Percentiles rank a stretch among this genome's conserved stretches.
Evolutionary conservation across 441 rosid species (phyloP).

Genomic region (Sinapis alba): DNA sequence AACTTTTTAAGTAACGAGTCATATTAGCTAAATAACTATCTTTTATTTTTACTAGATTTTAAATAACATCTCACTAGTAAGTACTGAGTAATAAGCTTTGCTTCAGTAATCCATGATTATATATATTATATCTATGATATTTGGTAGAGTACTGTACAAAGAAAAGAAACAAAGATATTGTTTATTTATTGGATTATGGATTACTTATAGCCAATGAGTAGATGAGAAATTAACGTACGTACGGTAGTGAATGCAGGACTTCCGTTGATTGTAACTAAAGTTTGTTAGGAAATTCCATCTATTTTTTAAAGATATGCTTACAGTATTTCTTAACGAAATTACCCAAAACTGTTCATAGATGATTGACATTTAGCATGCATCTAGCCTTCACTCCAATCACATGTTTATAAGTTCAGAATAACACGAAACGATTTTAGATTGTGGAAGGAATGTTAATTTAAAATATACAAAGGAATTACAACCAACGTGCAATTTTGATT

Average conservation of each 20-base stretch:
- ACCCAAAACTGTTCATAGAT: slow-evolving; percentile 5
- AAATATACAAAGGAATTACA: background rate
- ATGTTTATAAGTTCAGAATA: background rate
- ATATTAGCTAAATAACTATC: background rate
- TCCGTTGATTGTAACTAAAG: slow-evolving; percentile 23
- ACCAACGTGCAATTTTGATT: background rate
- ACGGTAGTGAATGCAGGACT: slow-evolving; percentile 35
- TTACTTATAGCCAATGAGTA: slow-evolving; percentile 7
- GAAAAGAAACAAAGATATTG: slow-evolving; percentile 7
- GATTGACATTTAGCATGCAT: background rate
- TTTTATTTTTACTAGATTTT: background rate
- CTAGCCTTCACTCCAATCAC: background rate
- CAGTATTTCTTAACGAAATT: background rate
- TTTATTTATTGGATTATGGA: slow-evolving; percentile 15
- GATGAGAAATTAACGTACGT: slow-evolving; percentile 34
- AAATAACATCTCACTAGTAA: background rate
- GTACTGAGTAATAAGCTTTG: background rate
- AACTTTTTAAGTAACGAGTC: slow-evolving; percentile 4
- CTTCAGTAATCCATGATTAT: background rate
- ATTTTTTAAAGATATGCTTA: background rate
- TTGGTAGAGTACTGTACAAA: background rate
- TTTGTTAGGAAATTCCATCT: slow-evolving; percentile 24
- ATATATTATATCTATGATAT: background rate
- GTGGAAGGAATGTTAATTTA: background rate
- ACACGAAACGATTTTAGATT: background rate